A percentile compares a stretch with the other conserved stretches of the same genome.
Conservation (phyloP, 345 rosid genomes). For the Carallia brachiata region DNA sequence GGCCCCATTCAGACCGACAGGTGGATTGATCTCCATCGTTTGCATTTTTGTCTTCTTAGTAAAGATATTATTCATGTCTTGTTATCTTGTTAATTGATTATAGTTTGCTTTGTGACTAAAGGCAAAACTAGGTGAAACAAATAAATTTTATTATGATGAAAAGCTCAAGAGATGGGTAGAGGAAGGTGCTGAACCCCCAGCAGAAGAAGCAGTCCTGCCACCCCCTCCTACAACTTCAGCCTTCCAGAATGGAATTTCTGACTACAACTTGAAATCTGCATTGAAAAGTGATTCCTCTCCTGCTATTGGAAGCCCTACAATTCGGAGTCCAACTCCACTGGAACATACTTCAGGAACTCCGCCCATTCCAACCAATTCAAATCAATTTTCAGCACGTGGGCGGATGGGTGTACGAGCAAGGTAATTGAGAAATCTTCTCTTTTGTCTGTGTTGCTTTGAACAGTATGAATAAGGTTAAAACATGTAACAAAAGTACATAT, state of each 20-base stretch:
- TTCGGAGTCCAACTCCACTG: conserved; percentile 40
- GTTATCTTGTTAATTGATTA: conserved; percentile 10
- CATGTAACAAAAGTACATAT: too few relatives aligned
- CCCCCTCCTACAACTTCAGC: conserved; percentile 84
- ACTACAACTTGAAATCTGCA: conserved; percentile 63
- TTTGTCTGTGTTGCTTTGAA: not conserved
- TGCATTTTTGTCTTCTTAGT: conserved; percentile 3
- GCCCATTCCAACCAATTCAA: conserved; percentile 70
- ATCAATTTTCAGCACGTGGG: conserved; percentile 92
- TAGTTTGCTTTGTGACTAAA: conserved; percentile 31
- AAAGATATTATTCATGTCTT: conserved; percentile 2
- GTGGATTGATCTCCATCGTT: conserved; percentile 31
- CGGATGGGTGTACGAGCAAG: conserved; percentile 86
- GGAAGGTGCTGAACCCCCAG: conserved; percentile 86
- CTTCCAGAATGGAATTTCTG: conserved; percentile 61
- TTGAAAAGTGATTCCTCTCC: conserved; percentile 50
- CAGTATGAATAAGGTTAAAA: not conserved
- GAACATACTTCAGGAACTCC: conserved; percentile 69
- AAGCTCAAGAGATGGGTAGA: conserved; percentile 98
- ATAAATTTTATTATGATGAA: conserved; percentile 88
- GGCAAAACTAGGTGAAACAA: conserved; percentile 93
- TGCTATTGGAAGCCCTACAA: conserved; percentile 46
- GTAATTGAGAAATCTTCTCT: conserved; percentile 33
- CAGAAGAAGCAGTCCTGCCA: conserved; percentile 72
- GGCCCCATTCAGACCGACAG: conserved; percentile 76